Evolutionary conservation across 345 rosid species (phyloP).

Genomic region (Lumnitzera littorea): DNA sequence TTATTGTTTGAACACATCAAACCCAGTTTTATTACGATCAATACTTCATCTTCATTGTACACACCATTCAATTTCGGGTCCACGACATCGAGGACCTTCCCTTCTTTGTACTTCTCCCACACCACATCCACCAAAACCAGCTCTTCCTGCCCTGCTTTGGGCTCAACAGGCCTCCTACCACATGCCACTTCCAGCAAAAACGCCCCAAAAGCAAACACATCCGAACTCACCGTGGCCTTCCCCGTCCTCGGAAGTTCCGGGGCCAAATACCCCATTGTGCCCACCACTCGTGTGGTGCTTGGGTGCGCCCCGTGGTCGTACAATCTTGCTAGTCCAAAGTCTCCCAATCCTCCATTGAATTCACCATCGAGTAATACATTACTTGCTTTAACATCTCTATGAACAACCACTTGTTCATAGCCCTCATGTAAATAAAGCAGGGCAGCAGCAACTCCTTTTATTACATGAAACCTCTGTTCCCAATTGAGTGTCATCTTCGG

Average conservation of each 20-base stretch:
- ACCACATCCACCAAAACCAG: slow-evolving; percentile 79
- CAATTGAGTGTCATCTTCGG: slow-evolving; percentile 47
- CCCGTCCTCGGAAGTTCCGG: slow-evolving; percentile 85
- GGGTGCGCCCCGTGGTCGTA: slow-evolving; percentile 80
- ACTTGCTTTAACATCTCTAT: slow-evolving; percentile 82
- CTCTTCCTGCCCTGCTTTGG: slow-evolving; percentile 68
- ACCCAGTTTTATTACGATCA: slow-evolving; percentile 56
- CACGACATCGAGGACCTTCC: slow-evolving; percentile 39
- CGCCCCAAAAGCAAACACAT: slow-evolving; percentile 90
- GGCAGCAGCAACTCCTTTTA: slow-evolving; percentile 70
- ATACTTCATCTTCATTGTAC: slow-evolving; percentile 40
- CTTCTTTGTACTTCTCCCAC: slow-evolving; percentile 46
- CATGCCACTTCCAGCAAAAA: slow-evolving; percentile 71
- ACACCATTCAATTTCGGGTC: slow-evolving; percentile 41
- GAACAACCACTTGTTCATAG: slow-evolving; percentile 83
- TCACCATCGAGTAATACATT: slow-evolving; percentile 72
- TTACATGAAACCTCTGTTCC: slow-evolving; percentile 69
- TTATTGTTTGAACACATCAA: slow-evolving; percentile 59
- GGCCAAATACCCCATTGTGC: slow-evolving; percentile 87
- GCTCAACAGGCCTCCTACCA: slow-evolving; percentile 83
- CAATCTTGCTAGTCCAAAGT: slow-evolving; percentile 83
- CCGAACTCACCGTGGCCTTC: slow-evolving; percentile 62
- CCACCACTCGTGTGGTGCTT: slow-evolving; percentile 74
- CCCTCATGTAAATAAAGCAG: slow-evolving; percentile 84
- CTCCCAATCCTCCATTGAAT: slow-evolving; percentile 79